Evolutionary conservation across 805 yeast genomes (phyloP).

Genomic region (Candida lessepsii): DNA sequence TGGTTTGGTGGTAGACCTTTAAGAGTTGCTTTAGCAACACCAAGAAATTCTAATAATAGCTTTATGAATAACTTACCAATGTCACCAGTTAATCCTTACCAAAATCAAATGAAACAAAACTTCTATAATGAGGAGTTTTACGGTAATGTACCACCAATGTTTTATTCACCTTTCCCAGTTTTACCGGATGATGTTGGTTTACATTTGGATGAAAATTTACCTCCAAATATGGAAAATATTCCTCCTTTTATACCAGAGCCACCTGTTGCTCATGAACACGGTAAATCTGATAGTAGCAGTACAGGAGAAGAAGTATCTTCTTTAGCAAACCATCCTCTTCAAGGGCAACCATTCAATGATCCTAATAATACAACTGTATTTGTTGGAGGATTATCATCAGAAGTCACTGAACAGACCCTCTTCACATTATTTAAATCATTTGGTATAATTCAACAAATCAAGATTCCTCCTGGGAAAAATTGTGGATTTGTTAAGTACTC

Average conservation of each 20-base stretch:
- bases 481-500: conserved; percentile 88
- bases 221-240: conserved; percentile 1
- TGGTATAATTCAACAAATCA: conserved; percentile 67
- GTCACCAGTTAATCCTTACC: conserved; percentile 5
- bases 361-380: conserved; percentile 74
- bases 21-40: conserved; percentile 77
- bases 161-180: conserved; percentile 5
- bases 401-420: conserved; percentile 60
- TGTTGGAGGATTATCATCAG: conserved; percentile 71
- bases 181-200: conserved; percentile 5
- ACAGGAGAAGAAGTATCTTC: neutral
- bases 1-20: conserved; percentile 79
- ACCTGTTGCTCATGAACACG: neutral
- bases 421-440: conserved; percentile 65
- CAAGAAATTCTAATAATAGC: conserved; percentile 44
- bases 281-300: neutral
- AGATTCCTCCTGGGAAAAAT: conserved; percentile 77
- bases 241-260: conserved; percentile 3
- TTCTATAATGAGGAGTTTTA: conserved; percentile 4
- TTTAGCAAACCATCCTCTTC: neutral
- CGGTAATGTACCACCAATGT: conserved; percentile 6
- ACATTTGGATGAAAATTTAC: conserved; percentile 5
- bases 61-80: conserved; percentile 3
- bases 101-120: conserved; percentile 6
- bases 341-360: conserved; percentile 40